Evolutionary conservation across 371 early-diverging fungal species (phyloP), one percentile per base, ranked within the genome.

Genomic region (Parasitella parasitica): DNA sequence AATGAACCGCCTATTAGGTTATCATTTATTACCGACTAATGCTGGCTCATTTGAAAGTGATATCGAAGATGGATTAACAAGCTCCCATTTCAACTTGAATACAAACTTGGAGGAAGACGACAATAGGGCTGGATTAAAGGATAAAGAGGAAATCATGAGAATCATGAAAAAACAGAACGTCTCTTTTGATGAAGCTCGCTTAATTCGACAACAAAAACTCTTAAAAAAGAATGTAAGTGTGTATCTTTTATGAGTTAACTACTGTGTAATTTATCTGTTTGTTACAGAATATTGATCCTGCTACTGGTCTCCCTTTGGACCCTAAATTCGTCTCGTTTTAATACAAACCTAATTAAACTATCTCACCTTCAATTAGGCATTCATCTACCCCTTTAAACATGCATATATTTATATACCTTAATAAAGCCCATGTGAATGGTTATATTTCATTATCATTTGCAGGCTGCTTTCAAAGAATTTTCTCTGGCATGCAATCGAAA

Each of bases 161-260:
- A 91, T 93, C 34, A 93, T 93, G 92, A 84, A 83, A 62, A 77
- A 80, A 62, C 86, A 88, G 52, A 78, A 82, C 9, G 85, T 86
- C 24, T 81, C 85, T 27, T 93, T 93, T 78, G 93, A 93, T 75
- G 86, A 90, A 77, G 93, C 93, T 13, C 80, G 93, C 34, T 70
- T 91, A 35, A 88, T 91, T 66, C 84, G 88, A 38, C 91, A 91
- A 62, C 86, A 91, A 61, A 81, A 77, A 51, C 68, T 85, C 34
- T 82, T 92, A 76, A 78, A 83, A 54, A 84, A 82, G 54, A 89
- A 91, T 68, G 82, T 78, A 72, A 70, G 77, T 37, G 28, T 9
- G n/a, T 11, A 11, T 20, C 11, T 43, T 2, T 18, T 8, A 20
- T 11, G 1, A 6, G 1, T 38, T 1, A 39, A 15, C 8, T 11